phyloP scores from a whole-genome alignment of 345 rosid genomes.

The Rhodamnia argentea region DNA sequence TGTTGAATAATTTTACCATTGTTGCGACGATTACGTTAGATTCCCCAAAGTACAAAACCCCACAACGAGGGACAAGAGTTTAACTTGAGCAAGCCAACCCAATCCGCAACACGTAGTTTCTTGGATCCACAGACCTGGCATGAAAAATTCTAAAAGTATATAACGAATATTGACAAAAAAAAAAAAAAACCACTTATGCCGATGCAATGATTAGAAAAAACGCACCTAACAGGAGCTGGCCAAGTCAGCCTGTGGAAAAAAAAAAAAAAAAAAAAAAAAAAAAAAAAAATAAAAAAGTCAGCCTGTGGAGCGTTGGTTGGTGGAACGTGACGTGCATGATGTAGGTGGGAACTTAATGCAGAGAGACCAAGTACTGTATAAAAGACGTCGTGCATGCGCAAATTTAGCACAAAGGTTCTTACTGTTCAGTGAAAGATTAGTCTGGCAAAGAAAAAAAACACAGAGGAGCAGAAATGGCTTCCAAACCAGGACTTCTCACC shows the following conservation, averaged over 20 bases:
- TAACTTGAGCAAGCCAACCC: background rate
- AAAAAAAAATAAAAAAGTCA: no score
- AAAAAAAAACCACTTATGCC: background rate
- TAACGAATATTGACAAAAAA: background rate
- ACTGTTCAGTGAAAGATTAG: background rate
- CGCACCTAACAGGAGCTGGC: no score
- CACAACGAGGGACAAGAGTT: background rate
- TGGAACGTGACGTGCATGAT: no score
- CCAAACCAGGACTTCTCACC: conserved; percentile 41
- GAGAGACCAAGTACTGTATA: background rate
- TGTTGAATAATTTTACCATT: no score
- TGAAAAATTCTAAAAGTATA: background rate
- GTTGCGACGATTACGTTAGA: background rate
- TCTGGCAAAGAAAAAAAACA: background rate
- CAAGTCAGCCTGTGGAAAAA: no score
- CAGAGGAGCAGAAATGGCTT: background rate
- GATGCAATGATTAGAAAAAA: no score
- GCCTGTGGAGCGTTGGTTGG: no score
- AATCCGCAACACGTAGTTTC: background rate
- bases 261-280: no score
- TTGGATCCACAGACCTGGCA: background rate
- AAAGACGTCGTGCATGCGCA: background rate
- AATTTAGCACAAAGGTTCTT: background rate
- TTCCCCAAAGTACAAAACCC: background rate
- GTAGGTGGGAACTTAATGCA: background rate